Conservation (phyloP, 148 eudicot genomes). For the Selenicereus undatus region DNA sequence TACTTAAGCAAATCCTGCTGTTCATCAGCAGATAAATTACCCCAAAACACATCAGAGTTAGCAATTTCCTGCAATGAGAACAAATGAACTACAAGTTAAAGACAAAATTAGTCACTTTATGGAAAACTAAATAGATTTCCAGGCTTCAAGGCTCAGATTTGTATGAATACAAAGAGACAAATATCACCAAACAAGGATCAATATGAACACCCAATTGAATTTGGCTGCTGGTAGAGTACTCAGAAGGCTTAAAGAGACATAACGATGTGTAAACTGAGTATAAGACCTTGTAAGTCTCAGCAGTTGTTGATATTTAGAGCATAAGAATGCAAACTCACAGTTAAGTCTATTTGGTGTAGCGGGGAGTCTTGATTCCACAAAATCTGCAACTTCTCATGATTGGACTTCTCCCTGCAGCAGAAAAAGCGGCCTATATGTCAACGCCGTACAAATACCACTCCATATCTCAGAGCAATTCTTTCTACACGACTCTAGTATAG, state of each 20-base stretch:
- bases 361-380: slow-evolving; percentile 66
- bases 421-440: slow-evolving; percentile 18
- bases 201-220: background rate
- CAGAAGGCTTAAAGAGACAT: background rate
- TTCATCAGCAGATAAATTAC: slow-evolving; percentile 60
- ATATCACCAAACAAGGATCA: background rate
- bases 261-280: background rate
- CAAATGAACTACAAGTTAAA: slow-evolving; percentile 1
- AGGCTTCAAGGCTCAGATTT: background rate
- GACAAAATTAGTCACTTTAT: slow-evolving; percentile 8
- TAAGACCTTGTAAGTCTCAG: background rate
- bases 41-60: slow-evolving; percentile 49
- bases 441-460: background rate
- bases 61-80: slow-evolving; percentile 61
- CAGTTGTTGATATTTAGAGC: background rate
- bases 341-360: slow-evolving; percentile 53
- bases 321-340: slow-evolving; percentile 46
- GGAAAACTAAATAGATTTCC: background rate
- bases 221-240: background rate
- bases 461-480: background rate
- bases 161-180: background rate
- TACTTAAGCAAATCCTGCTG: slow-evolving; percentile 66
- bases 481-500: too few relatives aligned
- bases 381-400: slow-evolving; percentile 49
- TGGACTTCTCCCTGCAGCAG: slow-evolving; percentile 60